Evolutionary conservation across 2,329 filamentous ascomycete genomes (phyloP), one percentile per base, ranked within the genome.

Genomic region (Exophiala mesophila): DNA sequence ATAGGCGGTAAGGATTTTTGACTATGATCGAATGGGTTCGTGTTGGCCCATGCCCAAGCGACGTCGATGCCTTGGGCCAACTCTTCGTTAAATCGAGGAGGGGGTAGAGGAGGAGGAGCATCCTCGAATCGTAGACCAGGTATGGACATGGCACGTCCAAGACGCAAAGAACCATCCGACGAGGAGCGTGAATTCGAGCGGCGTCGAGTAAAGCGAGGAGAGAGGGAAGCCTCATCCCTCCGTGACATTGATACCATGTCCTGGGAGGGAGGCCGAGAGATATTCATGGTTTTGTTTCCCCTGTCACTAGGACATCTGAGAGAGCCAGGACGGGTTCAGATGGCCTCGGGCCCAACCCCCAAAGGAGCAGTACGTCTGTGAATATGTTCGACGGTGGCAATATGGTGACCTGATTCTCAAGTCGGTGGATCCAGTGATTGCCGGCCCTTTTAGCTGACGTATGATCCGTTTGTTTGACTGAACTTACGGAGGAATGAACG

Each of bases 101-200:
- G 81, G 55, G 80, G 81, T 55, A 84, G 69, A 36, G 80, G 78
- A 50, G 81, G 80, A 45, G 81, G 80, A 37, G 70, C 68, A 31
- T 63, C 58, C 45, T 65, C 60, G 39, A 56, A 58, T 57, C 73
- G 70, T 46, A 72, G 69, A 57, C 74, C 71, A 36, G 77, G 78
- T 59, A 85, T 83, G 47, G 78, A 69, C 77, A 84, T 78, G 53
- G 77, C 74, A 49, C 71, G 71, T 49, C 69, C 67, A 30, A 69
- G 36, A n/a, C 26, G 47, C 34, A 66, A 57, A 36, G 61, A 60
- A 47, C 65, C 56, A 42, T 62, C 64, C 30, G 70, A 62, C 42
- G 66, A 61, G 57, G 65, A 62, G 55, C 63, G 62, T 50, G 56
- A 59, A 53, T 47, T 57, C 52, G 57, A 63, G 59, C 56, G 59